Percentiles rank a stretch among this genome's conserved stretches.
These are phyloP conservation scores for Alternaria postmessia DNA, from an alignment of 2,329 filamentous ascomycete species.

Conservation along the genomic window DNA sequence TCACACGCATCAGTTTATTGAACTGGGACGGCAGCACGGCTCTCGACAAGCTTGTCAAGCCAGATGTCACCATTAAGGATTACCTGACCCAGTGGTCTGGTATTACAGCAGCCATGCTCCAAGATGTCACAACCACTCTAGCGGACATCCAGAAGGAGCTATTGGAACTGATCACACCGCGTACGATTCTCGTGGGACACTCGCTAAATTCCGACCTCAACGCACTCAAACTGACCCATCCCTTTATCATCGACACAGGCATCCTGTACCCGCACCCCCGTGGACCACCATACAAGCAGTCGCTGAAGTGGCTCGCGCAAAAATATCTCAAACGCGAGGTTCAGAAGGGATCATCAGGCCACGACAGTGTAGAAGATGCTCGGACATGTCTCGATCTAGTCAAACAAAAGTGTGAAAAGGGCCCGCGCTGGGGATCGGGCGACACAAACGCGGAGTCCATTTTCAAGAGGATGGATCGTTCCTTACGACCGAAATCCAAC, in stretches of 20 bases:
- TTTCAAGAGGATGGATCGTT: conserved; percentile 76
- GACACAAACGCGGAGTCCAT: conserved; percentile 85
- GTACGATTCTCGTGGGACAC: conserved; percentile 79
- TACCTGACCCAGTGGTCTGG: conserved; percentile 91
- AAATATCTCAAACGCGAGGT: conserved; percentile 89
- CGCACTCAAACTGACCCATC: conserved; percentile 85
- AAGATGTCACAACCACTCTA: conserved; percentile 82
- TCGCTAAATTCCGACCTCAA: conserved; percentile 84
- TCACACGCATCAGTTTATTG: conserved; percentile 88
- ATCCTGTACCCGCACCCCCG: conserved; percentile 90
- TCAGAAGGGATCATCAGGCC: conserved; percentile 80
- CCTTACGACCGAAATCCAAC: conserved; percentile 60
- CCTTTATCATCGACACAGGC: conserved; percentile 91
- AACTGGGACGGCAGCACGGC: conserved; percentile 84
- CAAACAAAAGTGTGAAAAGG: conserved; percentile 95
- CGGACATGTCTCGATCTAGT: conserved; percentile 90
- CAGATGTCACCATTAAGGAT: conserved; percentile 84
- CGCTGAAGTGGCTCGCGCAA: conserved; percentile 86
- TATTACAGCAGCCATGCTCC: conserved; percentile 86
- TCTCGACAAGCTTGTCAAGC: conserved; percentile 92
- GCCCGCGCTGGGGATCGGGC: conserved; percentile 81
- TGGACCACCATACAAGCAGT: conserved; percentile 87
- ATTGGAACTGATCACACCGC: conserved; percentile 73
- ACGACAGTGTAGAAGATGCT: conserved; percentile 93
- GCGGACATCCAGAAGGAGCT: conserved; percentile 82